Percentiles rank a stretch among this genome's conserved stretches.
Evolutionary conservation across 345 rosid genomes (phyloP).

Genomic region (Salix arbutifolia): DNA sequence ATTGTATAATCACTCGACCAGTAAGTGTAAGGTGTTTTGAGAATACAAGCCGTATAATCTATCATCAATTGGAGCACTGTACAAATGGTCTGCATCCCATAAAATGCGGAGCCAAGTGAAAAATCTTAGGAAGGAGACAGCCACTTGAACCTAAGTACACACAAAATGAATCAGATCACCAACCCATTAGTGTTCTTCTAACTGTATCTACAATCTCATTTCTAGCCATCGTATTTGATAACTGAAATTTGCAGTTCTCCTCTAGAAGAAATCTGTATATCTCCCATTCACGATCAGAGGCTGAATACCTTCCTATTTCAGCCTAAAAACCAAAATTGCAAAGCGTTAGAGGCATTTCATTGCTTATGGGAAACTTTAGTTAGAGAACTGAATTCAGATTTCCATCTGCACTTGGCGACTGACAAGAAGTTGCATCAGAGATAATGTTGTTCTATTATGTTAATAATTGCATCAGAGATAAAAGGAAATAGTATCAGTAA

Average conservation of each 20-base stretch:
- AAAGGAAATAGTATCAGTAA: not conserved
- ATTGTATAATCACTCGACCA: too few species aligned
- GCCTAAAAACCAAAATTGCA: slow-evolving; percentile 44
- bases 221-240: slow-evolving; percentile 37
- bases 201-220: slow-evolving; percentile 63
- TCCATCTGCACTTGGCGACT: not conserved
- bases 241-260: slow-evolving; percentile 41
- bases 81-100: not conserved
- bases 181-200: slow-evolving; percentile 77
- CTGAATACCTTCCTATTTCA: slow-evolving; percentile 66
- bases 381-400: not conserved
- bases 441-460: not conserved
- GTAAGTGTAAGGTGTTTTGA: not conserved
- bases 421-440: not conserved
- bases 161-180: slow-evolving; percentile 34
- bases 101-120: not conserved
- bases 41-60: not conserved
- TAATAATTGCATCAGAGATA: not conserved
- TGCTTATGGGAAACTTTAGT: not conserved
- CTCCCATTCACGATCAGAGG: slow-evolving; percentile 76
- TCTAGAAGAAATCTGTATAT: slow-evolving; percentile 79
- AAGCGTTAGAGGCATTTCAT: not conserved
- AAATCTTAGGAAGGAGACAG: not conserved
- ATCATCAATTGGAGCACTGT: not conserved
- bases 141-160: not conserved